Evolutionary conservation across 2,329 filamentous ascomycete genomes (phyloP).

Genomic region (Plenodomus biglobosus): DNA sequence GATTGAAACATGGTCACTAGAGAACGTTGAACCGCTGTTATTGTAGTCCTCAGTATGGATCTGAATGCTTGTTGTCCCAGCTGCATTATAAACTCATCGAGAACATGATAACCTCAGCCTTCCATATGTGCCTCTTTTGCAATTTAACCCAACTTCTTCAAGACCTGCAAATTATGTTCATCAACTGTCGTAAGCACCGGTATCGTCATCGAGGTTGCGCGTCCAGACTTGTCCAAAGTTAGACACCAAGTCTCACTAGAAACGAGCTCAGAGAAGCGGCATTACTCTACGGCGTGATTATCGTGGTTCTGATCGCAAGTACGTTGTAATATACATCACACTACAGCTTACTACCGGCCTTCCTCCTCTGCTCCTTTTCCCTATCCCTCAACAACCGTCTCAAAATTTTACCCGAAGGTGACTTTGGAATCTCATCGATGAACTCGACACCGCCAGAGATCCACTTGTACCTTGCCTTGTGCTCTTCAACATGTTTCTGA

Average conservation of each 20-base stretch:
- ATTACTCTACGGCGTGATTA: background rate
- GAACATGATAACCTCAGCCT: no score
- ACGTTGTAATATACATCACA: background rate
- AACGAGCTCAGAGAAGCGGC: background rate
- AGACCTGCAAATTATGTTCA: background rate
- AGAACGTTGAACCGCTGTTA: no score
- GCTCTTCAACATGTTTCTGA: slow-evolving; percentile 60
- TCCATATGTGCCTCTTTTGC: background rate
- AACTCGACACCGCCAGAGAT: slow-evolving; percentile 60
- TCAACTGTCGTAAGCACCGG: background rate
- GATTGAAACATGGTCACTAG: no score
- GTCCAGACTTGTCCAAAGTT: slow-evolving; percentile 2
- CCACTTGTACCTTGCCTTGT: slow-evolving; percentile 65
- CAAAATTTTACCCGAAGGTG: slow-evolving; percentile 64
- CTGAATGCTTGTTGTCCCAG: no score
- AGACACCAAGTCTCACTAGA: background rate
- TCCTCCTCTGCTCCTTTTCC: slow-evolving; percentile 68
- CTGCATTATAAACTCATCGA: no score
- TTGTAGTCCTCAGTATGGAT: no score
- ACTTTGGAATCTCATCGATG: slow-evolving; percentile 58
- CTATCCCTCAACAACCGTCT: slow-evolving; percentile 68
- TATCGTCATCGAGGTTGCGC: background rate
- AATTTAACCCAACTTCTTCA: background rate
- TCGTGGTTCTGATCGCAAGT: no score
- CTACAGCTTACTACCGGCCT: slow-evolving; percentile 67